Percentiles rank a stretch among this genome's conserved stretches.
phyloP scores from a whole-genome alignment of 2,329 filamentous ascomycete species.

The Dothistroma septosporum region DNA sequence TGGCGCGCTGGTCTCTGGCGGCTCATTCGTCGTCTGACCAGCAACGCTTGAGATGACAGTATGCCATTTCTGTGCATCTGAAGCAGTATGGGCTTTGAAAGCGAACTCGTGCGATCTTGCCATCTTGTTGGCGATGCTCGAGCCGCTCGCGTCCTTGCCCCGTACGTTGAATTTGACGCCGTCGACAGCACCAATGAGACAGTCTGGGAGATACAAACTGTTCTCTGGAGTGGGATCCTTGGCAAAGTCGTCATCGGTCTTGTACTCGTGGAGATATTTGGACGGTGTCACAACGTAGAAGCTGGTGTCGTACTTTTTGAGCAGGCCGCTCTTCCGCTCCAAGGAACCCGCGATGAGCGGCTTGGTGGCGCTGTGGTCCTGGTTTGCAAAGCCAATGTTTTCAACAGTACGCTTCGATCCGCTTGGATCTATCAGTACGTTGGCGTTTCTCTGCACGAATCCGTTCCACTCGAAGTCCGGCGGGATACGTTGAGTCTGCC shows the following conservation, averaged over 20 bases:
- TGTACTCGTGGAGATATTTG: constrained; percentile 93
- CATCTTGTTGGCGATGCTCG: constrained; percentile 73
- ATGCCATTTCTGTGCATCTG: constrained; percentile 82
- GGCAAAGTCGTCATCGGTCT: constrained; percentile 73
- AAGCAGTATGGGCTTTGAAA: constrained; percentile 81
- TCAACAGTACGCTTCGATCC: constrained; percentile 69
- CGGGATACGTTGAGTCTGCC: constrained; percentile 65
- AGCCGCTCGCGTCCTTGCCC: constrained; percentile 82
- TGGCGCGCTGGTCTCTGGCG: constrained; percentile 38
- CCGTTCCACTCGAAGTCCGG: constrained; percentile 87
- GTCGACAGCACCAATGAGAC: constrained; percentile 65
- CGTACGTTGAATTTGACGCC: constrained; percentile 90
- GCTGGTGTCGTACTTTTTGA: constrained; percentile 71
- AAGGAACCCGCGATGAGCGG: constrained; percentile 82
- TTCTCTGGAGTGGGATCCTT: constrained; percentile 78
- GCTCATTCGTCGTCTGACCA: constrained; percentile 46
- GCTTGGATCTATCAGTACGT: constrained; percentile 72
- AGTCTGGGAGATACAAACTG: constrained; percentile 89
- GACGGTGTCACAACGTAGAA: constrained; percentile 90
- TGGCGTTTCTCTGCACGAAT: constrained; percentile 68
- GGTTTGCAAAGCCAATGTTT: constrained; percentile 74
- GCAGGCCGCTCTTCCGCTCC: constrained; percentile 85
- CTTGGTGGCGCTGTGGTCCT: constrained; percentile 73
- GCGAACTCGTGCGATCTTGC: constrained; percentile 72
- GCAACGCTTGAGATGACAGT: constrained; percentile 63